Percentiles rank a stretch among this genome's conserved stretches.
These are phyloP conservation scores for Blastobotrys attinorum DNA, from an alignment of 805 yeast species.

Conservation along the genomic window DNA sequence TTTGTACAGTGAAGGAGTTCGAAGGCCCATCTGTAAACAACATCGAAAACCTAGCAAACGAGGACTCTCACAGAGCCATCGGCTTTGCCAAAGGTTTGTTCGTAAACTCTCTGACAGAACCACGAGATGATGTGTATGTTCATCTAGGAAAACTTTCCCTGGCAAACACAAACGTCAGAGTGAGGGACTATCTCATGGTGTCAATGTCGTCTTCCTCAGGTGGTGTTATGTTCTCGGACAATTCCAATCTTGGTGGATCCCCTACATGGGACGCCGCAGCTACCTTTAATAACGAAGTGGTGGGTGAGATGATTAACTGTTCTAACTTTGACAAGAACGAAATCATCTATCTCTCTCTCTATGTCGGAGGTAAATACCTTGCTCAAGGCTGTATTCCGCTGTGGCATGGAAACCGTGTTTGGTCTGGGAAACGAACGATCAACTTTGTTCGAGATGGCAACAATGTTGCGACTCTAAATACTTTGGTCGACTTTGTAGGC, in stretches of 20 bases:
- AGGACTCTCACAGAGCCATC: constrained; percentile 42
- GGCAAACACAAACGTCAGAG: constrained; percentile 9
- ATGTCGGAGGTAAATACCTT: constrained; percentile 51
- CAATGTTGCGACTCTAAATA: constrained; percentile 37
- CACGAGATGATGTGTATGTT: constrained; percentile 20
- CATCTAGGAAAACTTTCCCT: constrained; percentile 18
- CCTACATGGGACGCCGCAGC: constrained; percentile 65
- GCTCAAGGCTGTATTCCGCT: constrained; percentile 49
- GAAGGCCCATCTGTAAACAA: constrained; percentile 31
- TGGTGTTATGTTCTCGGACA: constrained; percentile 51
- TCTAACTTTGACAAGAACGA: constrained; percentile 52
- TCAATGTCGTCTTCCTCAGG: constrained; percentile 47
- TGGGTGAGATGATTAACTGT: constrained; percentile 64
- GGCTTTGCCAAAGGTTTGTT: constrained; percentile 40
- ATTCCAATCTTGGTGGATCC: constrained; percentile 49
- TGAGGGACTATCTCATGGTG: constrained; percentile 38
- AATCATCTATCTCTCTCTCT: constrained; percentile 46
- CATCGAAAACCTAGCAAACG: constrained; percentile 29
- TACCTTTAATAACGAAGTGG: constrained; percentile 58
- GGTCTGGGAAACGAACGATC: constrained; percentile 14
- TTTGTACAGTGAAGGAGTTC: constrained; percentile 67
- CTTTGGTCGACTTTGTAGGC: constrained; percentile 62
- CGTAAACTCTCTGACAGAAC: constrained; percentile 17
- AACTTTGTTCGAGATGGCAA: constrained; percentile 35
- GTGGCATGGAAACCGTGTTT: constrained; percentile 21